A percentile compares a stretch with the other conserved stretches of the same genome.
Conservation (phyloP, 345 rosid species). For the Moricandia arvensis region DNA sequence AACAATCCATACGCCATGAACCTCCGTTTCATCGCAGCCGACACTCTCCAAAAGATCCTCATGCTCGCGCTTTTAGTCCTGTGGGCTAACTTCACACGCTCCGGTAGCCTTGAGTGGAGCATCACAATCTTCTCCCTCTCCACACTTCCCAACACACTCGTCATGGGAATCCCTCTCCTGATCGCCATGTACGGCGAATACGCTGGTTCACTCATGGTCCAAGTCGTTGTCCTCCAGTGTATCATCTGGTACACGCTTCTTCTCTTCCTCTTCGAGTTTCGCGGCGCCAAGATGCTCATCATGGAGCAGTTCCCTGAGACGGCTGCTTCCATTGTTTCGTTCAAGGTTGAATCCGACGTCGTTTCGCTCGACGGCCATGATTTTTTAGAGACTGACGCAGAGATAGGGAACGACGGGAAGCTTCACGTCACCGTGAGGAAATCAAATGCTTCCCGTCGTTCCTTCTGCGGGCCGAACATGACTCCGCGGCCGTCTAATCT, state of each 20-base stretch:
- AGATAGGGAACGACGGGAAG: constrained; percentile 82
- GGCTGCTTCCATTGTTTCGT: constrained; percentile 84
- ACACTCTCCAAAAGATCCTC: constrained; percentile 77
- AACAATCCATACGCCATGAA: constrained; percentile 90
- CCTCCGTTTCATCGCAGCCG: constrained; percentile 88
- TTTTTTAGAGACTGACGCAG: constrained; percentile 81
- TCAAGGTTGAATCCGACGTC: constrained; percentile 88
- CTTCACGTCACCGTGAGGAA: constrained; percentile 88
- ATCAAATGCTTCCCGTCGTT: constrained; percentile 79
- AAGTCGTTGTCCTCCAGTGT: constrained; percentile 90
- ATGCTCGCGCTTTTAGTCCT: constrained; percentile 57
- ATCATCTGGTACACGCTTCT: constrained; percentile 97
- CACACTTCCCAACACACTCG: constrained; percentile 88
- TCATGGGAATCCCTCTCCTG: constrained; percentile 95
- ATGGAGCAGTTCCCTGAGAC: constrained; percentile 97
- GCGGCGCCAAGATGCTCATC: constrained; percentile 86
- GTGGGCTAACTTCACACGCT: constrained; percentile 63
- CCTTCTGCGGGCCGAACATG: constrained; percentile 49
- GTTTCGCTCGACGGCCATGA: constrained; percentile 81
- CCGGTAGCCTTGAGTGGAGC: constrained; percentile 90
- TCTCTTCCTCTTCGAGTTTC: constrained; percentile 86
- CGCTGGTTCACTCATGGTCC: constrained; percentile 88
- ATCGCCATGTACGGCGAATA: constrained; percentile 83
- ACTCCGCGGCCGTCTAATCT: constrained; percentile 93
- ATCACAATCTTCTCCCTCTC: constrained; percentile 91